Evolutionary conservation across 176 grass and related monocot species (phyloP).

Genomic region (Melocanna baccifera): DNA sequence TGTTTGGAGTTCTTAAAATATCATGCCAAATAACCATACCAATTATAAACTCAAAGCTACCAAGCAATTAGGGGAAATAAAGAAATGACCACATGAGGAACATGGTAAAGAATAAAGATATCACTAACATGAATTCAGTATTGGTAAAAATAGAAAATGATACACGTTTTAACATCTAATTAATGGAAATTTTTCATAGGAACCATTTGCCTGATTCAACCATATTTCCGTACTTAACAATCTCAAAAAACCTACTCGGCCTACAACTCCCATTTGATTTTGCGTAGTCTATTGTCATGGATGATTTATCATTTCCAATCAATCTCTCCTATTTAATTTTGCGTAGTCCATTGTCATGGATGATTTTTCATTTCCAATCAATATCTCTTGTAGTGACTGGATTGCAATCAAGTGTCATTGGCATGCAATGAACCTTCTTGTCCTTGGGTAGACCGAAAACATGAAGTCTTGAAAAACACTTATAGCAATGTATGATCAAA

Average conservation of each 20-base stretch:
- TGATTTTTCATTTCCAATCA: no score
- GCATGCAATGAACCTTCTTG: not conserved
- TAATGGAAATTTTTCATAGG: not conserved
- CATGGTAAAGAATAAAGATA: not conserved
- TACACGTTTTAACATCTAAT: not conserved
- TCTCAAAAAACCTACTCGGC: not conserved
- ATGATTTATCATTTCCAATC: not conserved
- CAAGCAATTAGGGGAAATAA: slow-evolving; percentile 15
- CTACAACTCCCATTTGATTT: not conserved
- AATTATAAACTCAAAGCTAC: no score
- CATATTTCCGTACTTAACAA: not conserved
- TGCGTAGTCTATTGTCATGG: not conserved
- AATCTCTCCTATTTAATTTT: no score
- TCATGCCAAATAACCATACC: no score
- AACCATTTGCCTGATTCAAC: not conserved
- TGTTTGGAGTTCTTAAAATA: no score
- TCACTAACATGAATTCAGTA: not conserved
- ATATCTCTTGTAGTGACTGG: not conserved
- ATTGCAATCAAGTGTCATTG: not conserved
- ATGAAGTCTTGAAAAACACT: no score
- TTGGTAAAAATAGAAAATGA: not conserved
- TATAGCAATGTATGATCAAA: not conserved
- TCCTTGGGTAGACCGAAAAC: no score
- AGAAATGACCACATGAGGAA: not conserved
- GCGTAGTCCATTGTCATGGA: no score